Conservation (phyloP, 352 stramenopile genomes). For the Phytophthora foliorum region DNA sequence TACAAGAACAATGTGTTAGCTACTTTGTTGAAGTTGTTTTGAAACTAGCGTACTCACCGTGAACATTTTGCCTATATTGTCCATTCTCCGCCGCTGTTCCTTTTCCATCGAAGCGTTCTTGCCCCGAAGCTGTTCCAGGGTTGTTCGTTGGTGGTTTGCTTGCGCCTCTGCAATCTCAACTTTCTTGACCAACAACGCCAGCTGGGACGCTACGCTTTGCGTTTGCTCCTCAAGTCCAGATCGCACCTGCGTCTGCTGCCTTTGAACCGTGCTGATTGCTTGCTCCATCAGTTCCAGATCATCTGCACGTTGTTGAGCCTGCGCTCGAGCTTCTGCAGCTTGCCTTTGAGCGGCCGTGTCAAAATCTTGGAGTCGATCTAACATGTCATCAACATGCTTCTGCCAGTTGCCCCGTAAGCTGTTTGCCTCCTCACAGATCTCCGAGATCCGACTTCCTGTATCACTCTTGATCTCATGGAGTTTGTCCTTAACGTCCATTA, state of each 20-base stretch:
- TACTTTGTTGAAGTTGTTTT: background rate
- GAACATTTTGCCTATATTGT: conserved; percentile 84
- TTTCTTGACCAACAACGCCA: conserved; percentile 61
- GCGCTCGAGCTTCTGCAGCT: conserved; percentile 44
- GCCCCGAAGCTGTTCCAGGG: conserved; percentile 60
- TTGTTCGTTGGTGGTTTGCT: conserved; percentile 37
- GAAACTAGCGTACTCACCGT: conserved; percentile 43
- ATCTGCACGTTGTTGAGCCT: conserved; percentile 68
- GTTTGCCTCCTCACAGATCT: conserved; percentile 73
- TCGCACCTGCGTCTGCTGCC: conserved; percentile 68
- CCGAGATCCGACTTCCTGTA: conserved; percentile 59
- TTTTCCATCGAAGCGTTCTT: conserved; percentile 70
- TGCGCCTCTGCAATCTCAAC: conserved; percentile 66
- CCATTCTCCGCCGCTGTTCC: conserved; percentile 76
- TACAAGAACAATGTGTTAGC: conserved; percentile 11
- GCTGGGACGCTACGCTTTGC: conserved; percentile 48
- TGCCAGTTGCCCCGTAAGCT: conserved; percentile 76
- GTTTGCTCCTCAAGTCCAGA: conserved; percentile 65
- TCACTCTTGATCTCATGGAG: conserved; percentile 75
- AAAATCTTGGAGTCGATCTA: conserved; percentile 66
- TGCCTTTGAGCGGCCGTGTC: conserved; percentile 56
- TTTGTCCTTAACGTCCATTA: conserved; percentile 84
- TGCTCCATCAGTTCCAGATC: conserved; percentile 84
- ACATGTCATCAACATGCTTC: conserved; percentile 74
- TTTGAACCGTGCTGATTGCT: conserved; percentile 69